Conservation (phyloP, 1,139 yeast species). For the Lodderomyces orthopsilosis region DNA sequence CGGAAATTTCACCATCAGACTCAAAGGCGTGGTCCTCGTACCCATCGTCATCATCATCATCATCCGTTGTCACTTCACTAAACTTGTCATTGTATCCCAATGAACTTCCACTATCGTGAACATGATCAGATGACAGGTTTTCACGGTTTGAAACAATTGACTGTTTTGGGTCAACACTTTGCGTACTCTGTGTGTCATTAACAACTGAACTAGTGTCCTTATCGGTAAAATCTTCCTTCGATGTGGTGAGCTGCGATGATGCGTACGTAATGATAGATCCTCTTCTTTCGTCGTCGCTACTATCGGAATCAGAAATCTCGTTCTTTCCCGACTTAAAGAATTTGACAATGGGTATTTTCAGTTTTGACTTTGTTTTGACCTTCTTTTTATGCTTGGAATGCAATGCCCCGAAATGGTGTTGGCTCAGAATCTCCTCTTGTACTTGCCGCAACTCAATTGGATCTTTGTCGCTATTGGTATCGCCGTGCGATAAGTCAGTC, state of each 20-base stretch:
- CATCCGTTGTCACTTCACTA: conserved; percentile 9
- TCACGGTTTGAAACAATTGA: conserved; percentile 6
- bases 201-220: conserved; percentile 16
- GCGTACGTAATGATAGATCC: conserved; percentile 9
- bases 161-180: conserved; percentile 4
- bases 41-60: conserved; percentile 17
- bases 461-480: not conserved
- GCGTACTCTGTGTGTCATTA: conserved; percentile 9
- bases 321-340: conserved; percentile 19
- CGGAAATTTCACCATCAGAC: conserved; percentile 23
- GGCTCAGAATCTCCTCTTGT: conserved; percentile 7
- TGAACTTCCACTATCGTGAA: not conserved
- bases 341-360: conserved; percentile 18
- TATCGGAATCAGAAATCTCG: conserved; percentile 18
- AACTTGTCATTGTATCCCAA: not conserved
- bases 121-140: not conserved
- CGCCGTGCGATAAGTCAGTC: not conserved
- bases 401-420: not conserved
- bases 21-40: conserved; percentile 11
- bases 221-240: conserved; percentile 11
- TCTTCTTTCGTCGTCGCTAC: conserved; percentile 14
- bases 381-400: conserved; percentile 11
- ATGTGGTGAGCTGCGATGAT: not conserved
- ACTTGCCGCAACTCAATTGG: conserved; percentile 4
- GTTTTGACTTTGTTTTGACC: conserved; percentile 9